phyloP scores from a whole-genome alignment of 176 grass and related monocot genomes.

The Cocos nucifera region DNA sequence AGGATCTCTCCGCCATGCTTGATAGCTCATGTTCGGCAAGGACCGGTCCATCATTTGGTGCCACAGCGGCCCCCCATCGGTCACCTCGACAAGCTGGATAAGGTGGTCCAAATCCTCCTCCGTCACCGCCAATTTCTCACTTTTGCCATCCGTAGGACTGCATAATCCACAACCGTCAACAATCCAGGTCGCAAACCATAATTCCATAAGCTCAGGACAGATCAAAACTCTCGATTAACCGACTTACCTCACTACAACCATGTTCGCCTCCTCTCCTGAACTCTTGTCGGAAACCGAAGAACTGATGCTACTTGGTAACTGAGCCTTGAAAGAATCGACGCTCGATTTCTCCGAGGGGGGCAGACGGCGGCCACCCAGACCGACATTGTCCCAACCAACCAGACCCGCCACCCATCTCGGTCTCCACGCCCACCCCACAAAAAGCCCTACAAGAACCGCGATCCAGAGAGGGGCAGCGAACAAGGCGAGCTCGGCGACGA shows the following conservation, averaged over 20 bases:
- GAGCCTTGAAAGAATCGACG: conserved; percentile 40
- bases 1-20: conserved; percentile 80
- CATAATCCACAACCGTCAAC: conserved; percentile 2
- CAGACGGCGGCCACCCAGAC: background rate
- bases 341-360: conserved; percentile 7
- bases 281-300: background rate
- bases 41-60: conserved; percentile 78
- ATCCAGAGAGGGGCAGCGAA: conserved; percentile 71
- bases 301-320: conserved; percentile 21
- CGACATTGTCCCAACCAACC: conserved; percentile 18
- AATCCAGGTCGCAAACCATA: background rate
- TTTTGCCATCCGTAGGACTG: conserved; percentile 38
- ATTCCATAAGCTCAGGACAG: conserved; percentile 13
- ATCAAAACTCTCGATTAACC: conserved; percentile 17
- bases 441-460: conserved; percentile 62
- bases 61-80: conserved; percentile 60
- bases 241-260: conserved; percentile 23
- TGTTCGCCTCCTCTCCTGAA: background rate
- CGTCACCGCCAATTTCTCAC: conserved; percentile 38
- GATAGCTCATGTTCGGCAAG: conserved; percentile 53
- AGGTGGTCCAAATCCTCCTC: conserved; percentile 59
- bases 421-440: conserved; percentile 89
- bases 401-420: conserved; percentile 64
- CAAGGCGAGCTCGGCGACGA: conserved; percentile 53
- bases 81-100: conserved; percentile 58